These are phyloP conservation scores for Chaetomium sp. DNA, from an alignment of 2,329 filamentous ascomycete genomes.

Conservation along the genomic window DNA sequence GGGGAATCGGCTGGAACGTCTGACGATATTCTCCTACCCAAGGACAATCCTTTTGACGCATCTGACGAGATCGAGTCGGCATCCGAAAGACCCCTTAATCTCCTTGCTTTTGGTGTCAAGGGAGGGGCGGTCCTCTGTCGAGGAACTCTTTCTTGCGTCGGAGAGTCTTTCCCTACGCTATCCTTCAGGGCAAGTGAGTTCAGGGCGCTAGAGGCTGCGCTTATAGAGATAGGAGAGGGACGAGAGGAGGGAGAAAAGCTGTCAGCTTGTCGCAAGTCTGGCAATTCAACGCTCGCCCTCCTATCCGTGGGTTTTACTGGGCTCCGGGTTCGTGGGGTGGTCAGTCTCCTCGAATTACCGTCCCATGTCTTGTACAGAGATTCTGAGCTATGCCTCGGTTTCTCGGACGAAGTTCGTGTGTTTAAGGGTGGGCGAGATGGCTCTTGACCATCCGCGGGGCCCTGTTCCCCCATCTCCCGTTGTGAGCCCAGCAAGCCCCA, in stretches of 20 bases:
- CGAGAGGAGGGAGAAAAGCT: constrained; percentile 32
- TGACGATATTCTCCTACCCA: constrained; percentile 11
- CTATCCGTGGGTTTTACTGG: constrained; percentile 24
- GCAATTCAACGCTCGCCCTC: constrained; percentile 24
- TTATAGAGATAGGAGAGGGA: constrained; percentile 46
- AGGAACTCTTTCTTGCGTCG: constrained; percentile 9
- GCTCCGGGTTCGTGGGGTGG: constrained; percentile 34
- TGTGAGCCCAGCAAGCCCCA: constrained; percentile 44
- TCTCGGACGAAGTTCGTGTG: constrained; percentile 20
- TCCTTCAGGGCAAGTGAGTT: constrained; percentile 29
- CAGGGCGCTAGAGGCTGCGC: constrained; percentile 51
- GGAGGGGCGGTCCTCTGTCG: constrained; percentile 16
- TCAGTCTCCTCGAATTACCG: constrained; percentile 47
- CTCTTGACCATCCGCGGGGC: constrained; percentile 18
- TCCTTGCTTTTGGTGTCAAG: constrained; percentile 14
- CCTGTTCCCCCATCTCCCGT: constrained; percentile 27
- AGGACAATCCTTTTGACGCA: neutral
- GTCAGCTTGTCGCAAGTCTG: constrained; percentile 33
- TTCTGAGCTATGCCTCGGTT: constrained; percentile 26
- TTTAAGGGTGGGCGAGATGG: constrained; percentile 8
- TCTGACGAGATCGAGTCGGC: constrained; percentile 3
- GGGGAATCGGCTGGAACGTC: constrained; percentile 17
- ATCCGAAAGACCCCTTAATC: constrained; percentile 9
- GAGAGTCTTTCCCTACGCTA: constrained; percentile 4
- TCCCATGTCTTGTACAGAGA: constrained; percentile 42